These are phyloP conservation scores for Naganishia sp. DNA, from an alignment of 1,284 basidiomycete species.

Conservation along the genomic window DNA sequence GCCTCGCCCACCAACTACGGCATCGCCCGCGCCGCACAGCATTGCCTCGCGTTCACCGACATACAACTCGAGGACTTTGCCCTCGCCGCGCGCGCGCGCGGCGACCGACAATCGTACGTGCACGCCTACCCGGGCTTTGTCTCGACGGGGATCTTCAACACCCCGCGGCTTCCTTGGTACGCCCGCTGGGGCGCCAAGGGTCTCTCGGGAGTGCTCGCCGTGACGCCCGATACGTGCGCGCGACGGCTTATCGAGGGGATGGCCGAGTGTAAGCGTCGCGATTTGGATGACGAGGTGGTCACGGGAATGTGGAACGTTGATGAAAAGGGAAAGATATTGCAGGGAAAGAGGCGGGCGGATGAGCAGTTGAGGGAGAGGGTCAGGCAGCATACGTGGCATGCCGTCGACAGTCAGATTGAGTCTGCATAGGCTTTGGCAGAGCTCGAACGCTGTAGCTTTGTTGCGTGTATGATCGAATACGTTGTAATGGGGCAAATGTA, in stretches of 20 bases:
- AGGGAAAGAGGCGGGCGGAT: conserved; percentile 17
- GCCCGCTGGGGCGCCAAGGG: conserved; percentile 7
- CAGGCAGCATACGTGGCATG: conserved; percentile 31
- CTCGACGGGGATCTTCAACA: conserved; percentile 26
- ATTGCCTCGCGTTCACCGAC: conserved; percentile 33
- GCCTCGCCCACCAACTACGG: conserved; percentile 26
- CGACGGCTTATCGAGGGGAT: conserved; percentile 22
- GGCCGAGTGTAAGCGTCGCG: conserved; percentile 13
- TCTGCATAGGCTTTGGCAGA: not conserved
- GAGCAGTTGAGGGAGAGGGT: conserved; percentile 27
- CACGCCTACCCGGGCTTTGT: conserved; percentile 35
- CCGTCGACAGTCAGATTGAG: conserved; percentile 26
- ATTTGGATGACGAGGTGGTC: conserved; percentile 1
- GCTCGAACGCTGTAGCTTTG: too few relatives aligned
- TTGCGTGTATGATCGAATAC: too few relatives aligned
- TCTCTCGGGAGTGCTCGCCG: conserved; percentile 7
- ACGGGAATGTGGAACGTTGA: conserved; percentile 30
- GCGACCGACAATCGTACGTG: conserved; percentile 19
- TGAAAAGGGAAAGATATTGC: conserved; percentile 30
- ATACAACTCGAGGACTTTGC: conserved; percentile 31
- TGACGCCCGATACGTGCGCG: conserved; percentile 30
- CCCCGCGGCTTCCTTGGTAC: conserved; percentile 21
- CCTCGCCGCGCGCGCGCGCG: not conserved
- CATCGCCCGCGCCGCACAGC: conserved; percentile 23
- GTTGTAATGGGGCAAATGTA: too few relatives aligned